Base-by-base conservation (phyloP, 495 filamentous ascomycete genomes). In the Terfezia claveryi region DNA sequence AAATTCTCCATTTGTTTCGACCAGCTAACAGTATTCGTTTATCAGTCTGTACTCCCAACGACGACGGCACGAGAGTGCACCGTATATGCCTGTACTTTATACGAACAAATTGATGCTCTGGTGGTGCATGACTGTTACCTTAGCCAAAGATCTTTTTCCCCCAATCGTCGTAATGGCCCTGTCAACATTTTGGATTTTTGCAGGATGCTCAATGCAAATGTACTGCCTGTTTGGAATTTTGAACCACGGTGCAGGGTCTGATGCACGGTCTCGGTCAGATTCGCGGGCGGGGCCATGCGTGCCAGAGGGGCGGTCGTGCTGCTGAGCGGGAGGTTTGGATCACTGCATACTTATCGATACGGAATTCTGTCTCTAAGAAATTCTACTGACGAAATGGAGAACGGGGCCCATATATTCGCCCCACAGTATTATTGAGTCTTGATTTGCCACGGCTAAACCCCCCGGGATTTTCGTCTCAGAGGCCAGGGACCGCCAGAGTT, bases 151-250 rank as follows among this genome's bases (percentile, higher is more conserved):
- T 17, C 71, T 66, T 38, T 76, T 71, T 7, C 79, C 77, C 1
- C 87, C 83, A 20, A 96, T 75, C 0, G 87, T 89, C 17, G 78
- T 74, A 56, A 96, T 73, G 16, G 77, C 91, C 56, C 80, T 85
- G 59, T 92, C 81, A 53, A 94, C 62, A 68, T 94, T 81, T 61
- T 76, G 77, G 61, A 96, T 70, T 52, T 92, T 78, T 57, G 80
- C 81, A 7, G 92, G 91, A 67, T 96, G 87, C 63, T 98, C 91
- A 23, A 96, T 74, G 55, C 79, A 80, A 37, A 87, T 75, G 49
- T 95, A 71, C 17, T 72, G 71, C 46, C 76, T 72, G 37, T 71
- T 57, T 2, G 85, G 86, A 32, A 94, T 71, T 0, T 68, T 46
- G 57, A 75, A 74, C 70, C 73, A 75, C 8, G 76, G 74, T 11